A percentile compares a stretch with the other conserved stretches of the same genome.
phyloP scores from a whole-genome alignment of 768 basidiomycete species.

The Podaxis rugospora region DNA sequence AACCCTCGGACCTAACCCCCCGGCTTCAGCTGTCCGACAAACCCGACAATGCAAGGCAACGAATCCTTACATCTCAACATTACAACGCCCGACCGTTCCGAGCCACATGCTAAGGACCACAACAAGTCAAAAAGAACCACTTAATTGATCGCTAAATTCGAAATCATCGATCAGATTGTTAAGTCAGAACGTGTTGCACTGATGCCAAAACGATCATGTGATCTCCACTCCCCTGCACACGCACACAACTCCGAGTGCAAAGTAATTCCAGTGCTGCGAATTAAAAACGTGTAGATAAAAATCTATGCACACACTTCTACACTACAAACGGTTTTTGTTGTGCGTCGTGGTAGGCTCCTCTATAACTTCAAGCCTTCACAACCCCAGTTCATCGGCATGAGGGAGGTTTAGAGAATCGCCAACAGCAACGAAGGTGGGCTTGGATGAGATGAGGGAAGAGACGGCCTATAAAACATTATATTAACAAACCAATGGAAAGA shows the following conservation, averaged over 20 bases:
- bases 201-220: not conserved
- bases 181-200: too few species aligned
- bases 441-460: slow-evolving; percentile 59
- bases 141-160: not conserved
- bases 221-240: not conserved
- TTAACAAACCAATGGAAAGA: not conserved
- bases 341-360: not conserved
- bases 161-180: too few species aligned
- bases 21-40: too few species aligned
- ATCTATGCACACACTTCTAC: slow-evolving; percentile 18
- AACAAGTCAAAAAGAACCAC: not conserved
- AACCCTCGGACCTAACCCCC: too few species aligned
- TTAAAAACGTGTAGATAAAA: slow-evolving; percentile 7
- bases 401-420: slow-evolving; percentile 78
- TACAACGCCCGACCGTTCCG: not conserved
- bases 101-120: not conserved
- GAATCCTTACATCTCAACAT: not conserved
- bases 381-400: slow-evolving; percentile 78
- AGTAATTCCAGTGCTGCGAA: not conserved
- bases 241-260: not conserved
- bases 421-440: slow-evolving; percentile 85
- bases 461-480: slow-evolving; percentile 42
- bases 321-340: slow-evolving; percentile 9
- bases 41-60: too few species aligned
- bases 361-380: slow-evolving; percentile 37